A percentile compares a stretch with the other conserved stretches of the same genome.
These are phyloP conservation scores for Hanseniaspora singularis DNA, from an alignment of 805 yeast species.

Conservation along the genomic window DNA sequence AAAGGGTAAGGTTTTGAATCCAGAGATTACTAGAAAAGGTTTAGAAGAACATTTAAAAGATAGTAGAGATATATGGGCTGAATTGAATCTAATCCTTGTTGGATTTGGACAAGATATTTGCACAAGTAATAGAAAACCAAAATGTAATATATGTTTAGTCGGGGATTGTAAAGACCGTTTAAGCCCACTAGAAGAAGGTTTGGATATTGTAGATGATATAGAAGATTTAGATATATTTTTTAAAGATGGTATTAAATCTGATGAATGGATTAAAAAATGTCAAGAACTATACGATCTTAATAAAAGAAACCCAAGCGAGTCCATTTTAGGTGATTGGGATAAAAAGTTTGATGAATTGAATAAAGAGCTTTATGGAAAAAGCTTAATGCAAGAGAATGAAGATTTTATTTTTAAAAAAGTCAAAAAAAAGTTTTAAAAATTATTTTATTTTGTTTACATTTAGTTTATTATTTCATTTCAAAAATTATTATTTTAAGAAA, in stretches of 20 bases:
- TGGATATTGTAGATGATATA: not conserved
- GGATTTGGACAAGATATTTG: constrained; percentile 15
- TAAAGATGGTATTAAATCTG: not conserved
- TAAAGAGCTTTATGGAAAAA: not conserved
- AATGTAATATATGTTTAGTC: constrained; percentile 12
- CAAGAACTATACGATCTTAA: constrained; percentile 1
- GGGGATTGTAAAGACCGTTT: constrained; percentile 7
- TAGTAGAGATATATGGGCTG: constrained; percentile 5
- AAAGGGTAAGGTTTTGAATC: not conserved
- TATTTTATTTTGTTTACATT: too few species aligned
- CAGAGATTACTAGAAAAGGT: constrained; percentile 8
- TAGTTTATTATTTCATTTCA: too few species aligned
- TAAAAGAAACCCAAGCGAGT: not conserved
- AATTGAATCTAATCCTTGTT: constrained; percentile 8
- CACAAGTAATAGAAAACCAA: constrained; percentile 3
- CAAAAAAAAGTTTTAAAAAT: too few species aligned
- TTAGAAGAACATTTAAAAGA: constrained; percentile 1
- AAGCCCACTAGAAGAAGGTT: not conserved
- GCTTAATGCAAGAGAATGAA: not conserved
- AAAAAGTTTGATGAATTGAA: not conserved
- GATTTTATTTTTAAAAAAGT: too few species aligned
- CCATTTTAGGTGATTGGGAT: constrained; percentile 13
- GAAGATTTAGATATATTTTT: not conserved
- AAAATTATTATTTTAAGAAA: too few species aligned
- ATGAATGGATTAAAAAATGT: not conserved